Evolutionary conservation across 371 early-diverging fungal species (phyloP).

Genomic region (Mortierella sp.): DNA sequence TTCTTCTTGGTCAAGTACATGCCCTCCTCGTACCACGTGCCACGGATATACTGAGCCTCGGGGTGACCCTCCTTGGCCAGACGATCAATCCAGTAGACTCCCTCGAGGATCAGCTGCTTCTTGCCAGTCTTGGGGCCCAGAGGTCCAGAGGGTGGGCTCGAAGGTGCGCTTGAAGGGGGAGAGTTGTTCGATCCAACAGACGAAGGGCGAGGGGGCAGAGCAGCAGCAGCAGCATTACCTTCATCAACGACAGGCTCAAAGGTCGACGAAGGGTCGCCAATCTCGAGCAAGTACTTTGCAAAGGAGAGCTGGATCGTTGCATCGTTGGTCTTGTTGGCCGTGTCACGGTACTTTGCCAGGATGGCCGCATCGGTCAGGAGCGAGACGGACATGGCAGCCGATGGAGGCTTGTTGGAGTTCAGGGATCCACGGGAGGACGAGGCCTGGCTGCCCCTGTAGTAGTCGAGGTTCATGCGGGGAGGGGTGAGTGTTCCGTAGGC

Average conservation of each 20-base stretch:
- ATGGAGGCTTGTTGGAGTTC: slow-evolving; percentile 15
- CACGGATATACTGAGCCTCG: slow-evolving; percentile 79
- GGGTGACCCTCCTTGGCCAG: slow-evolving; percentile 75
- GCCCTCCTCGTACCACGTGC: slow-evolving; percentile 77
- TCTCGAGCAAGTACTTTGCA: slow-evolving; percentile 77
- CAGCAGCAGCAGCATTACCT: neutral
- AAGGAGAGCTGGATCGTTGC: slow-evolving; percentile 76
- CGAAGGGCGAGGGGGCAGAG: slow-evolving; percentile 9
- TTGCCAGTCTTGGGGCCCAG: slow-evolving; percentile 23
- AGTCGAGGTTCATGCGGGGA: slow-evolving; percentile 18
- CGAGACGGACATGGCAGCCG: slow-evolving; percentile 47
- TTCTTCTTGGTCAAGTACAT: slow-evolving; percentile 68
- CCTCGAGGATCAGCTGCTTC: slow-evolving; percentile 64
- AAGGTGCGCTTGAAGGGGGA: slow-evolving; percentile 16
- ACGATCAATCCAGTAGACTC: slow-evolving; percentile 78
- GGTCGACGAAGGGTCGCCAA: slow-evolving; percentile 36
- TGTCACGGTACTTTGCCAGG: slow-evolving; percentile 69
- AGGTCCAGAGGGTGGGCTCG: slow-evolving; percentile 21
- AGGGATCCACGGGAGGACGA: slow-evolving; percentile 15
- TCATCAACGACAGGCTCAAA: neutral
- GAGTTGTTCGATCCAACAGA: slow-evolving; percentile 6
- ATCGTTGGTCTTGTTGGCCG: slow-evolving; percentile 81
- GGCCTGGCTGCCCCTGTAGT: neutral
- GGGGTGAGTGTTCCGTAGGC: slow-evolving; percentile 28
- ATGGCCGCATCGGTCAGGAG: slow-evolving; percentile 45